Evolutionary conservation across 805 yeast species (phyloP).

Genomic region (Kuraishia cidri): DNA sequence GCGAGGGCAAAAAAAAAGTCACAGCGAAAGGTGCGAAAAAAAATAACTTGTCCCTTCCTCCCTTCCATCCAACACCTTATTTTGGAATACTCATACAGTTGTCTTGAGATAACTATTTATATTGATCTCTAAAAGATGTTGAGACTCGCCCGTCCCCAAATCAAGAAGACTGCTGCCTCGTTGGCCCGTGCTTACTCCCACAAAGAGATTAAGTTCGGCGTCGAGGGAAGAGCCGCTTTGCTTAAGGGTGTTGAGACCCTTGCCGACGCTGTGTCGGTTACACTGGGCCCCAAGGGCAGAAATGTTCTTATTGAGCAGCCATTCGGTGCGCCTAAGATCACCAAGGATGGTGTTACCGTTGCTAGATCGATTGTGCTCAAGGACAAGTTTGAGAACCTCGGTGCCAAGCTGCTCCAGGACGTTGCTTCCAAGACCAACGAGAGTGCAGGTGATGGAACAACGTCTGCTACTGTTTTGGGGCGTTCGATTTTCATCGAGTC

Average conservation of each 20-base stretch:
- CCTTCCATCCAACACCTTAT: too few species aligned
- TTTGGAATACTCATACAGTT: too few species aligned
- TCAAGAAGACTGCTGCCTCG: conserved; percentile 26
- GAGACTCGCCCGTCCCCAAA: conserved; percentile 36
- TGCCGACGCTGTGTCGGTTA: conserved; percentile 94
- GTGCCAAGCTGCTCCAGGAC: conserved; percentile 91
- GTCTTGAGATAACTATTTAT: too few species aligned
- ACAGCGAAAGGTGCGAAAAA: too few species aligned
- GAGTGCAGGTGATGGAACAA: conserved; percentile 98
- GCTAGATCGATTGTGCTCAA: conserved; percentile 76
- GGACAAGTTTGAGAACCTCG: conserved; percentile 93
- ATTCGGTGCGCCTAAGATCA: conserved; percentile 95
- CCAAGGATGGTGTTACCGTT: conserved; percentile 98
- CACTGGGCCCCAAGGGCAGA: conserved; percentile 97
- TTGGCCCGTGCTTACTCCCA: conserved; percentile 51
- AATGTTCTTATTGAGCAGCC: conserved; percentile 94
- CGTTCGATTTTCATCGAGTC: conserved; percentile 93
- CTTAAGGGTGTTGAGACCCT: conserved; percentile 89
- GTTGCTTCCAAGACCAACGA: conserved; percentile 97
- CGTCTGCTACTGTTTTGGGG: conserved; percentile 94
- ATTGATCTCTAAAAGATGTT: conserved; percentile 33
- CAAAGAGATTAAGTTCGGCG: conserved; percentile 94
- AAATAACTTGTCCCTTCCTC: too few species aligned
- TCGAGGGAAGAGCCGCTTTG: conserved; percentile 93
- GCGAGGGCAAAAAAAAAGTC: too few species aligned